phyloP scores from a whole-genome alignment of 192 early-diverging fungal species.

The Entomortierella chlamydospora region DNA sequence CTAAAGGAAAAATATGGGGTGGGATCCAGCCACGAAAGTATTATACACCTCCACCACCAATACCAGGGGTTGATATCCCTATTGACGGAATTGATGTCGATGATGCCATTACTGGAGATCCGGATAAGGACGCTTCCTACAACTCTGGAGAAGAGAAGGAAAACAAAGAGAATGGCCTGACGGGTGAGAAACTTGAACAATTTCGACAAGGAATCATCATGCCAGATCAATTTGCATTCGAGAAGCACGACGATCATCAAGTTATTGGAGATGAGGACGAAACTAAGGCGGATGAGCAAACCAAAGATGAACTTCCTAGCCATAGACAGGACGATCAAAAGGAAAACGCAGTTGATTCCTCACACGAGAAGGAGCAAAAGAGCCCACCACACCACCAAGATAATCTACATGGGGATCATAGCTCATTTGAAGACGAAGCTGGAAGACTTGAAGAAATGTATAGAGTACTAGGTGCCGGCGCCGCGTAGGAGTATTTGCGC shows the following conservation, averaged over 20 bases:
- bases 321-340: too few species aligned
- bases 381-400: neutral
- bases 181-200: slow-evolving; percentile 19
- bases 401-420: neutral
- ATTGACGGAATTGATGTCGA: slow-evolving; percentile 21
- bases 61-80: slow-evolving; percentile 1
- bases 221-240: neutral
- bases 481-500: too few species aligned
- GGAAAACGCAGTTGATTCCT: too few species aligned
- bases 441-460: slow-evolving; percentile 8
- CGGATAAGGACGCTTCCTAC: neutral
- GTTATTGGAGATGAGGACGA: neutral
- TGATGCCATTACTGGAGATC: neutral
- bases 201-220: slow-evolving; percentile 46
- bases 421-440: slow-evolving; percentile 23
- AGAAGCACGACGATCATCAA: neutral
- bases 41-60: slow-evolving; percentile 20
- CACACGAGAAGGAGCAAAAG: too few species aligned
- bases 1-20: slow-evolving; percentile 33
- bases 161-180: slow-evolving; percentile 1
- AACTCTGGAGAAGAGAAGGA: neutral
- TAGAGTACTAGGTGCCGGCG: neutral
- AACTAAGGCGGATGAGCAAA: neutral
- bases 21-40: slow-evolving; percentile 23
- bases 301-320: neutral